Evolutionary conservation across 2,329 filamentous ascomycete genomes (phyloP).

Genomic region (Metarhizium album): DNA sequence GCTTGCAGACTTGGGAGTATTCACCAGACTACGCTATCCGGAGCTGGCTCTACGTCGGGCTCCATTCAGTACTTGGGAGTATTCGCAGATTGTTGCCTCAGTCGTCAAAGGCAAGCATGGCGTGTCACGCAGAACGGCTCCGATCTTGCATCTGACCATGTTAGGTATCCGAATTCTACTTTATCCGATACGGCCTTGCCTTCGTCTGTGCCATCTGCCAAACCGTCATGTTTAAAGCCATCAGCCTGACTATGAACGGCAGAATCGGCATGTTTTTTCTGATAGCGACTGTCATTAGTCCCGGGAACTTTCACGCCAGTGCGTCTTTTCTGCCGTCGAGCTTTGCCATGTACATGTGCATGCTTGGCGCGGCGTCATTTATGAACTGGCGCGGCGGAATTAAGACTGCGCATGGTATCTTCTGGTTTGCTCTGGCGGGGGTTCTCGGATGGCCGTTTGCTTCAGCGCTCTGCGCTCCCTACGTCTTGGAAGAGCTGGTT

Average conservation of each 20-base stretch:
- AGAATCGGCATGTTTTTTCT: conserved; percentile 80
- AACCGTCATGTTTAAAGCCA: conserved; percentile 66
- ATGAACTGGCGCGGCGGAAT: conserved; percentile 78
- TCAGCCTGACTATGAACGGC: conserved; percentile 67
- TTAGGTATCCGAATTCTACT: conserved; percentile 70
- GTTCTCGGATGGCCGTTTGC: conserved; percentile 93
- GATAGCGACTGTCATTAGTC: conserved; percentile 63
- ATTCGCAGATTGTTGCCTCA: conserved; percentile 53
- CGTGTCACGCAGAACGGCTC: no score
- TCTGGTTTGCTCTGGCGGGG: conserved; percentile 80
- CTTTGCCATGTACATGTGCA: conserved; percentile 91
- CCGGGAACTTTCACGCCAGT: conserved; percentile 89
- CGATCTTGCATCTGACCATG: neutral
- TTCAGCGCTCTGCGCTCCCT: conserved; percentile 69
- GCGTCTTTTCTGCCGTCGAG: conserved; percentile 82
- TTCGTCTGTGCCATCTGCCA: conserved; percentile 71
- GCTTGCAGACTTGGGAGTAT: conserved; percentile 97
- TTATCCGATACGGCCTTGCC: conserved; percentile 65
- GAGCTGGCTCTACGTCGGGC: conserved; percentile 80
- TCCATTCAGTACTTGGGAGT: conserved; percentile 67
- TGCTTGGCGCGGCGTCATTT: conserved; percentile 78
- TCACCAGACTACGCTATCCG: conserved; percentile 89
- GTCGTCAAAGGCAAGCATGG: conserved; percentile 40
- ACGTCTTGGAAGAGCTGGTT: conserved; percentile 66
- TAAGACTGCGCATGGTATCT: conserved; percentile 72